Conservation (phyloP, 2,329 filamentous ascomycete genomes). For the Apiospora rasikravindrae region DNA sequence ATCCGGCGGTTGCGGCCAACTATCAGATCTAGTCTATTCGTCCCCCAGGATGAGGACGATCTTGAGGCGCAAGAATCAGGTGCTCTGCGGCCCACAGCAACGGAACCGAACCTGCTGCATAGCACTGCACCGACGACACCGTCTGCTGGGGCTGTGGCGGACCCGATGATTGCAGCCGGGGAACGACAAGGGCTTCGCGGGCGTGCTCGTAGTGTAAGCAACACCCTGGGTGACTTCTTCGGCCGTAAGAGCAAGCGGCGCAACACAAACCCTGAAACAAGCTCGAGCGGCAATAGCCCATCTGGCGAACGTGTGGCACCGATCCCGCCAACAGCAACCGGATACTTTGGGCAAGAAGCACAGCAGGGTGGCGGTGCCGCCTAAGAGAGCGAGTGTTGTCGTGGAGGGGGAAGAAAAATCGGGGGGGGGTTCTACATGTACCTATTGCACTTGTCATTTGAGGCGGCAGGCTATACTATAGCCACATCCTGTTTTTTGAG, state of each 20-base stretch:
- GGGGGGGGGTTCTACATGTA: background rate
- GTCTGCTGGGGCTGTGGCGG: constrained; percentile 28
- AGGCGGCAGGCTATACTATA: background rate
- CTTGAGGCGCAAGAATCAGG: constrained; percentile 29
- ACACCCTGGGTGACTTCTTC: constrained; percentile 45
- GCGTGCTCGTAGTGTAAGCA: constrained; percentile 46
- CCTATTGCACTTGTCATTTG: constrained; percentile 3
- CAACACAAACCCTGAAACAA: constrained; percentile 35
- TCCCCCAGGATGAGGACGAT: constrained; percentile 50
- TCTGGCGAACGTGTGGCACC: background rate
- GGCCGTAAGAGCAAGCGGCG: constrained; percentile 36
- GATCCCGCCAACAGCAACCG: background rate
- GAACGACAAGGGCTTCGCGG: constrained; percentile 35
- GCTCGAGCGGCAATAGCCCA: constrained; percentile 16
- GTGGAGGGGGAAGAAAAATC: background rate
- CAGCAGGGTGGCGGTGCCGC: background rate
- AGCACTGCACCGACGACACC: constrained; percentile 6
- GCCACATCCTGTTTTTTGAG: background rate
- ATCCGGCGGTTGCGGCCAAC: constrained; percentile 54
- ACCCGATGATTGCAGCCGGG: constrained; percentile 23
- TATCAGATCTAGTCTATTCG: constrained; percentile 60
- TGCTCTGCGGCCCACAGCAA: constrained; percentile 28
- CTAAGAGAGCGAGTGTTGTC: background rate
- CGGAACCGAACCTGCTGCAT: constrained; percentile 21
- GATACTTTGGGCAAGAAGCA: background rate